Conservation (phyloP, 2,329 filamentous ascomycete species). For the Aspergillus novoparasiticus region DNA sequence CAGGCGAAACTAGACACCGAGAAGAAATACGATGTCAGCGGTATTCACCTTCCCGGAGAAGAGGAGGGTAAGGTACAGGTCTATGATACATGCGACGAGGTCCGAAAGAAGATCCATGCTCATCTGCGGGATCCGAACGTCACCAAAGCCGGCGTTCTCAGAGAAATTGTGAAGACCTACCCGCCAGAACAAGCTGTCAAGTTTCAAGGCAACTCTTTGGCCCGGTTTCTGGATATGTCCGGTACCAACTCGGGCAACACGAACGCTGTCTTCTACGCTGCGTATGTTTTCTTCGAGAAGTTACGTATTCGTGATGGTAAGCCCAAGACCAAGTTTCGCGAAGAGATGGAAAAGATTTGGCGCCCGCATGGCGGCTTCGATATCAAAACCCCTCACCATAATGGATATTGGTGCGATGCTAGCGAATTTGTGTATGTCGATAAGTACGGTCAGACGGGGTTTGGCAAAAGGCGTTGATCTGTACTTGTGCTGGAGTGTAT, state of each 20-base stretch:
- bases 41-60: constrained; percentile 52
- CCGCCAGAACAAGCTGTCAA: constrained; percentile 44
- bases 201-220: constrained; percentile 38
- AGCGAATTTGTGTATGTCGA: neutral
- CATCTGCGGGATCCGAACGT: constrained; percentile 52
- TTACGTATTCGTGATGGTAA: constrained; percentile 54
- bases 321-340: constrained; percentile 54
- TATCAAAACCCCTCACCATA: neutral
- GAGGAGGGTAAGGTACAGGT: constrained; percentile 50
- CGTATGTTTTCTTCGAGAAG: constrained; percentile 64
- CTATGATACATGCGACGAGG: constrained; percentile 61
- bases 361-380: constrained; percentile 6
- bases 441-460: neutral
- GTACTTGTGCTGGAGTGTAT: too few species aligned
- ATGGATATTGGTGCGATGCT: neutral
- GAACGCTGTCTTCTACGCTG: constrained; percentile 54
- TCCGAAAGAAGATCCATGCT: constrained; percentile 59
- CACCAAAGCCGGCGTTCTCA: constrained; percentile 56
- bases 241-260: constrained; percentile 54
- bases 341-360: constrained; percentile 54
- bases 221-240: constrained; percentile 54
- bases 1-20: constrained; percentile 31
- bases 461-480: neutral
- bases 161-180: constrained; percentile 48
- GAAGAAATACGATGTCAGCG: constrained; percentile 43